Percentiles rank a stretch among this genome's conserved stretches.
Evolutionary conservation across 2,329 filamentous ascomycete species (phyloP).

Genomic region (Raffaelea deltoideospora): DNA sequence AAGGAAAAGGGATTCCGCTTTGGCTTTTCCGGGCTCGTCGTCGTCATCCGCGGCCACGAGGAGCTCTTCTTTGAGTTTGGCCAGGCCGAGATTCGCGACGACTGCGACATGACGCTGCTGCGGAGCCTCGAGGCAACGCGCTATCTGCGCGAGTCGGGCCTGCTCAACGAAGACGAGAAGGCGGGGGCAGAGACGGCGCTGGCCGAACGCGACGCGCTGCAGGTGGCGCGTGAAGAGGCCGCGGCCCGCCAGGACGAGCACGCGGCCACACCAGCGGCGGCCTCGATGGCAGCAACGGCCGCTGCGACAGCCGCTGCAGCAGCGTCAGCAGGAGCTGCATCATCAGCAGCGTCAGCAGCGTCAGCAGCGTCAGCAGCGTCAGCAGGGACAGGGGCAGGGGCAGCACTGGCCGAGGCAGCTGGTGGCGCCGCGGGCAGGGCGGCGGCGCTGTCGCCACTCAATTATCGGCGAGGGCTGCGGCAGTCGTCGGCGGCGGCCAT

Average conservation of each 20-base stretch:
- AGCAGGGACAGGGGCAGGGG: too few relatives aligned
- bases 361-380: too few relatives aligned
- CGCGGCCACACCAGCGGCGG: background rate
- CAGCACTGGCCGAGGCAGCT: too few relatives aligned
- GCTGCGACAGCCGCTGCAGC: background rate
- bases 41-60: conserved; percentile 89
- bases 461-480: too few relatives aligned
- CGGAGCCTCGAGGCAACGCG: conserved; percentile 59
- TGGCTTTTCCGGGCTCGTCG: conserved; percentile 75
- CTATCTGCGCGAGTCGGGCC: conserved; percentile 53
- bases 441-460: too few relatives aligned
- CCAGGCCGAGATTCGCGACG: conserved; percentile 63
- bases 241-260: conserved; percentile 28
- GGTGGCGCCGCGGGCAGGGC: too few relatives aligned
- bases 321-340: too few relatives aligned
- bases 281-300: background rate
- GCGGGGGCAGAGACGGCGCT: conserved; percentile 60
- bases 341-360: conserved; percentile 24
- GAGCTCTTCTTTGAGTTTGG: conserved; percentile 94
- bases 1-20: conserved; percentile 93
- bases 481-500: conserved; percentile 30
- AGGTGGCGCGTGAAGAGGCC: conserved; percentile 49
- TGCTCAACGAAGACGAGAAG: conserved; percentile 52
- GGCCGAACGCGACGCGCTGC: conserved; percentile 66
- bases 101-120: conserved; percentile 71